Evolutionary conservation across 768 basidiomycete species (phyloP).

Genomic region (Mycena albidolilacea): DNA sequence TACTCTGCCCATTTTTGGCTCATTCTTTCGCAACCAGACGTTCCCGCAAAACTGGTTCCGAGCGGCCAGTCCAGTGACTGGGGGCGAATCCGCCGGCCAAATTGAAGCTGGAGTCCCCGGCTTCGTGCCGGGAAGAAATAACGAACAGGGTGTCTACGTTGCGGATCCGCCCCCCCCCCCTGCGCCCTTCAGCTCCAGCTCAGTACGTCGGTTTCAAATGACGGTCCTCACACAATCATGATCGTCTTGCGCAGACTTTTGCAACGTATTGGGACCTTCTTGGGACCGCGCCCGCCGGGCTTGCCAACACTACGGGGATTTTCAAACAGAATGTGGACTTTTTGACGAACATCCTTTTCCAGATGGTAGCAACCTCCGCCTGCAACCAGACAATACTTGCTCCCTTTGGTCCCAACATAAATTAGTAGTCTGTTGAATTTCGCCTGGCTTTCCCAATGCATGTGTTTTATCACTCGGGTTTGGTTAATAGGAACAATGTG

Average conservation of each 20-base stretch:
- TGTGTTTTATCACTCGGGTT: background rate
- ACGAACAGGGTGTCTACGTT: constrained; percentile 27
- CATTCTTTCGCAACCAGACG: constrained; percentile 35
- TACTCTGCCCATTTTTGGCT: constrained; percentile 23
- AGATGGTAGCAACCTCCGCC: constrained; percentile 6
- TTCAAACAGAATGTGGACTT: constrained; percentile 34
- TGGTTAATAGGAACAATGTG: background rate
- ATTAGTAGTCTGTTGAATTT: constrained; percentile 18
- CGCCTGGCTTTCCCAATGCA: constrained; percentile 14
- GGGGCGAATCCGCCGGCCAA: constrained; percentile 6
- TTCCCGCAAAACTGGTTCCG: constrained; percentile 35
- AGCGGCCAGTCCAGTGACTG: constrained; percentile 17
- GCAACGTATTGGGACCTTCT: constrained; percentile 24
- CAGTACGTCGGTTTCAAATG: constrained; percentile 17
- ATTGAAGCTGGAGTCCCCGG: constrained; percentile 1
- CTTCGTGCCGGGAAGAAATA: constrained; percentile 25
- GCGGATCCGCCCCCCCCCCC: constrained; percentile 25
- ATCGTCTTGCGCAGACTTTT: constrained; percentile 16
- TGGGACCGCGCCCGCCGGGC: constrained; percentile 14
- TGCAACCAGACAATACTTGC: constrained; percentile 21
- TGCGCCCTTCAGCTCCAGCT: constrained; percentile 18
- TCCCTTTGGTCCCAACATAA: constrained; percentile 12
- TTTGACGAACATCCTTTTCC: constrained; percentile 16
- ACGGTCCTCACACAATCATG: background rate
- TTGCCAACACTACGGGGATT: constrained; percentile 31